Conservation (phyloP, 306 rosid species). For the Coriaria nepalensis region DNA sequence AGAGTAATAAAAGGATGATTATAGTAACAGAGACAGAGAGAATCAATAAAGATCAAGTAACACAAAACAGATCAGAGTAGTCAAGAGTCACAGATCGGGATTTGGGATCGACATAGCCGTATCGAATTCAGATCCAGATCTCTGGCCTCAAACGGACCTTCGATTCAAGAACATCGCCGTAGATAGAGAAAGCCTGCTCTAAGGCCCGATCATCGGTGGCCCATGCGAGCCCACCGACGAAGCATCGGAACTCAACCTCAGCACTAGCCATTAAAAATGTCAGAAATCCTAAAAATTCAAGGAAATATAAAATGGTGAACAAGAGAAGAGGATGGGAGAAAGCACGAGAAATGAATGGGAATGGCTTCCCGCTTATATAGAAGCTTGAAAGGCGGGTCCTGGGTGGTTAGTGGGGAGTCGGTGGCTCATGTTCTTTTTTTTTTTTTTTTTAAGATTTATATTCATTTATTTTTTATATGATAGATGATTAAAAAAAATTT, state of each 20-base stretch:
- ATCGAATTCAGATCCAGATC: slow-evolving; percentile 54
- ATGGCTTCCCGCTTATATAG: too few species aligned
- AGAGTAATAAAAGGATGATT: slow-evolving; percentile 41
- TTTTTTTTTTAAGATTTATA: too few species aligned
- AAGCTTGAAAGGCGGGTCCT: too few species aligned
- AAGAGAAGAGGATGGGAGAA: too few species aligned
- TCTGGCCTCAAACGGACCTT: slow-evolving; percentile 88
- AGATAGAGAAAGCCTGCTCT: slow-evolving; percentile 39
- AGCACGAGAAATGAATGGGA: too few species aligned
- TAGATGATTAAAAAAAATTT: too few species aligned
- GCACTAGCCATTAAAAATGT: slow-evolving; percentile 32
- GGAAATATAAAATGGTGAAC: too few species aligned
- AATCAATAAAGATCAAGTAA: slow-evolving; percentile 50
- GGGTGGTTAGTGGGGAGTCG: too few species aligned
- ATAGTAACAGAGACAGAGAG: slow-evolving; percentile 40
- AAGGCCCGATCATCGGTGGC: slow-evolving; percentile 57
- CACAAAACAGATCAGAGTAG: slow-evolving; percentile 43
- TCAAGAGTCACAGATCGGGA: slow-evolving; percentile 44
- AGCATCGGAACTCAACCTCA: slow-evolving; percentile 57
- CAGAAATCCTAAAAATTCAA: too few species aligned
- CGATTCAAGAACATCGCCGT: slow-evolving; percentile 61
- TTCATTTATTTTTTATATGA: too few species aligned
- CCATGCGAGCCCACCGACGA: slow-evolving; percentile 92
- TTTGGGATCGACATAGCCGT: slow-evolving; percentile 36
- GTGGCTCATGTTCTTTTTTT: too few species aligned